Evolutionary conservation across 1,284 basidiomycete species (phyloP).

Genomic region (Rhodofomes roseus): DNA sequence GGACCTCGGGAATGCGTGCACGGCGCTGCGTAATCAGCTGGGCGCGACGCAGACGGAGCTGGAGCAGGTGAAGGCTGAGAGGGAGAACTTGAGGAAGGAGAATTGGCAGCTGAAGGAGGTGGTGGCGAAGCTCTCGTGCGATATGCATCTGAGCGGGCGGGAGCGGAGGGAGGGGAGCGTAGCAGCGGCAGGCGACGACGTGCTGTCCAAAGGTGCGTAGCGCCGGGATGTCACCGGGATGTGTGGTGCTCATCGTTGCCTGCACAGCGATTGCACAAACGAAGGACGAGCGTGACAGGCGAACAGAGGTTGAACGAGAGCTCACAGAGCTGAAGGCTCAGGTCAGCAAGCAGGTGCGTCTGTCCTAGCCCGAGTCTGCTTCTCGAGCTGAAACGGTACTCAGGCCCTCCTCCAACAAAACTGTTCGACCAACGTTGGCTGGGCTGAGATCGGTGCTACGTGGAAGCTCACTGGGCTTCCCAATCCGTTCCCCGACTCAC

Average conservation of each 20-base stretch:
- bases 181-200: not conserved
- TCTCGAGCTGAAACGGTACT: not conserved
- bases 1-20: not conserved
- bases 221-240: fast-evolving
- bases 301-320: not conserved
- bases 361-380: too few relatives aligned
- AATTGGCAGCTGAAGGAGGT: conserved; percentile 3
- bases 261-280: not conserved
- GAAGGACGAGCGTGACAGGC: not conserved
- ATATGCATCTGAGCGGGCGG: not conserved
- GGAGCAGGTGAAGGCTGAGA: not conserved
- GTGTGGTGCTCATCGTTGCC: not conserved
- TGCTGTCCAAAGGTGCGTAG: not conserved
- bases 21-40: not conserved
- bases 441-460: not conserved
- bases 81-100: not conserved
- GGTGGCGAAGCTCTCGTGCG: conserved; percentile 1
- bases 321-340: not conserved
- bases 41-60: not conserved
- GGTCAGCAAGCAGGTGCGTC: not conserved
- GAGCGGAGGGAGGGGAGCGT: not conserved
- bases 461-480: not conserved
- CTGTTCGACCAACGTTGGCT: not conserved
- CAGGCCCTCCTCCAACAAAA: not conserved
- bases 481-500: not conserved